Percentiles rank a stretch among this genome's conserved stretches.
Conservation (phyloP, 2,329 filamentous ascomycete species). For the Trichoderma asperellum region DNA sequence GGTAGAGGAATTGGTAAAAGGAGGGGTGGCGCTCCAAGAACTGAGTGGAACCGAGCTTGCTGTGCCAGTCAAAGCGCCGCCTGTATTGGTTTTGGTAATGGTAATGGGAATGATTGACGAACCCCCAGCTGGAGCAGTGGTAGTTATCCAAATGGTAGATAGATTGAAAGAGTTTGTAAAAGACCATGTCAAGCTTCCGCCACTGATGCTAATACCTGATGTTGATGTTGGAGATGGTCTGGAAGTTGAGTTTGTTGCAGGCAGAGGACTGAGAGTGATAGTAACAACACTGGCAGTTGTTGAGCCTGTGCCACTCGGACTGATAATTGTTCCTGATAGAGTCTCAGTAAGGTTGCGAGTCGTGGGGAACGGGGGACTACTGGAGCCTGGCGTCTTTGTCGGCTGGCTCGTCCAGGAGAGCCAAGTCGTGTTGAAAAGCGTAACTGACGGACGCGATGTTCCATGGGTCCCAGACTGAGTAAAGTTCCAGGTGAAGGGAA, state of each 20-base stretch:
- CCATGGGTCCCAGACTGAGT: neutral
- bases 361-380: slow-evolving; percentile 21
- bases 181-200: slow-evolving; percentile 23
- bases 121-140: neutral
- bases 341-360: slow-evolving; percentile 20
- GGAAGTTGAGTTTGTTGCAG: slow-evolving; percentile 23
- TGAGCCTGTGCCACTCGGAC: neutral
- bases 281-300: neutral
- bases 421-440: slow-evolving; percentile 21
- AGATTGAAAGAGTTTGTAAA: slow-evolving; percentile 24
- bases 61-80: neutral
- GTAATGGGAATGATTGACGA: slow-evolving; percentile 7
- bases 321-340: slow-evolving; percentile 11
- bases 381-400: neutral
- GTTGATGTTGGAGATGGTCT: neutral
- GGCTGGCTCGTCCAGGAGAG: slow-evolving; percentile 3
- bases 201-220: neutral
- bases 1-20: slow-evolving; percentile 4
- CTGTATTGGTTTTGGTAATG: neutral
- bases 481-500: slow-evolving; percentile 2
- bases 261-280: slow-evolving; percentile 23
- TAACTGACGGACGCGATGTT: neutral
- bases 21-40: neutral
- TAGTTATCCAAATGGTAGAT: slow-evolving; percentile 20
- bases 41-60: neutral